Percentiles rank a stretch among this genome's conserved stretches.
Conservation (phyloP, 2,329 filamentous ascomycete genomes). For the Trichoderma arundinaceum region DNA sequence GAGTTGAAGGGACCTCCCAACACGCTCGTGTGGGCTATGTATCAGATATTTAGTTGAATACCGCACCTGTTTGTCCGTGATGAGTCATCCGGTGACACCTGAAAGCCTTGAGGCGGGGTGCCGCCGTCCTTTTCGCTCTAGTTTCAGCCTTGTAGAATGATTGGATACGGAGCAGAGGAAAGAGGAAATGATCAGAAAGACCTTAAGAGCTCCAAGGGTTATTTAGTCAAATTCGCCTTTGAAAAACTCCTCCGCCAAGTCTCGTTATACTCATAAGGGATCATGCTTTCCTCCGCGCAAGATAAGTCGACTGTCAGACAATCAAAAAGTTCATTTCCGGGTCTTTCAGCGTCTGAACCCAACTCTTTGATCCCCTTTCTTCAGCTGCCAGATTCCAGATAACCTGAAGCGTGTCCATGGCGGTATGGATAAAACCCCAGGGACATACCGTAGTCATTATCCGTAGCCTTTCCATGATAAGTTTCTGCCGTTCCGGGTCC, state of each 20-base stretch:
- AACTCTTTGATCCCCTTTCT: conserved; percentile 43
- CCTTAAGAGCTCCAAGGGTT: not conserved
- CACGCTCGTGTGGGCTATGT: not conserved
- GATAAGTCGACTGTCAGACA: conserved; percentile 38
- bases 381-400: conserved; percentile 51
- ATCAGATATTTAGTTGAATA: not conserved
- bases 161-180: not conserved
- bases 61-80: not conserved
- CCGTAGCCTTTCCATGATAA: conserved; percentile 55
- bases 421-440: conserved; percentile 57
- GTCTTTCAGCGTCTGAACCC: conserved; percentile 53
- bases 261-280: not conserved
- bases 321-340: conserved; percentile 52
- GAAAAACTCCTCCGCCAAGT: not conserved
- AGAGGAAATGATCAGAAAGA: too few species aligned
- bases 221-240: not conserved
- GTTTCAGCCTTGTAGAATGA: not conserved
- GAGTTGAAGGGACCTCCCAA: too few species aligned
- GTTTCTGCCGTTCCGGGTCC: conserved; percentile 50
- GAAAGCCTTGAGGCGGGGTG: not conserved
- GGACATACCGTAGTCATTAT: conserved; percentile 50
- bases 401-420: conserved; percentile 51
- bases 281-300: not conserved
- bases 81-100: conserved; percentile 22
- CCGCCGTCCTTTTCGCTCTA: not conserved